Evolutionary conservation across 1,284 basidiomycete genomes (phyloP).

Genomic region (Malassezia sympodialis): DNA sequence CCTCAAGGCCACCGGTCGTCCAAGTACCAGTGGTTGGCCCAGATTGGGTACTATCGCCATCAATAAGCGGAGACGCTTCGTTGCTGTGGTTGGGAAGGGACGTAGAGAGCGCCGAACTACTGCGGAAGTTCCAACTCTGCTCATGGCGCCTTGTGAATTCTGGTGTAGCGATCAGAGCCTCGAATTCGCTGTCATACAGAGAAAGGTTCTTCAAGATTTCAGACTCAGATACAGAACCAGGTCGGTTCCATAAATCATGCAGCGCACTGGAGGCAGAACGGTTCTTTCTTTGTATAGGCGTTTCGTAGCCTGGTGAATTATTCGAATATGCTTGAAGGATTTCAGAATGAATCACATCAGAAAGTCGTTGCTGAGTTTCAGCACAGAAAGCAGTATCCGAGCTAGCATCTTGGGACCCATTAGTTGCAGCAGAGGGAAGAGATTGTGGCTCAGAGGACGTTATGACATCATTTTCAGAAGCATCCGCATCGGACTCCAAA

Average conservation of each 20-base stretch:
- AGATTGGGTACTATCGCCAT: not conserved
- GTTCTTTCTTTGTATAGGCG: not conserved
- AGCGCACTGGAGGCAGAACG: not conserved
- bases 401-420: not conserved
- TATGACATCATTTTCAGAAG: not conserved
- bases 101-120: not conserved
- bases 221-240: conserved; percentile 6
- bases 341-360: conserved; percentile 15
- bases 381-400: not conserved
- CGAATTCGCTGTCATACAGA: conserved; percentile 16
- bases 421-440: not conserved
- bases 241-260: not conserved
- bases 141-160: not conserved
- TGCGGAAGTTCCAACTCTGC: not conserved
- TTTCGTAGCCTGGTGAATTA: not conserved
- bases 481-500: not conserved
- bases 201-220: conserved; percentile 12
- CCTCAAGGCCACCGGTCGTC: not conserved
- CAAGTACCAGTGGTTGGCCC: not conserved
- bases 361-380: conserved; percentile 7
- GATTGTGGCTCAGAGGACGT: not conserved
- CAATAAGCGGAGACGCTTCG: not conserved
- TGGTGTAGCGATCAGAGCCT: conserved; percentile 12
- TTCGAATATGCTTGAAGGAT: conserved; percentile 12
- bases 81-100: not conserved